Percentiles rank a stretch among this genome's conserved stretches.
These are phyloP conservation scores for Trichoderma harzianum DNA, from an alignment of 2,329 filamentous ascomycete species.

Conservation along the genomic window DNA sequence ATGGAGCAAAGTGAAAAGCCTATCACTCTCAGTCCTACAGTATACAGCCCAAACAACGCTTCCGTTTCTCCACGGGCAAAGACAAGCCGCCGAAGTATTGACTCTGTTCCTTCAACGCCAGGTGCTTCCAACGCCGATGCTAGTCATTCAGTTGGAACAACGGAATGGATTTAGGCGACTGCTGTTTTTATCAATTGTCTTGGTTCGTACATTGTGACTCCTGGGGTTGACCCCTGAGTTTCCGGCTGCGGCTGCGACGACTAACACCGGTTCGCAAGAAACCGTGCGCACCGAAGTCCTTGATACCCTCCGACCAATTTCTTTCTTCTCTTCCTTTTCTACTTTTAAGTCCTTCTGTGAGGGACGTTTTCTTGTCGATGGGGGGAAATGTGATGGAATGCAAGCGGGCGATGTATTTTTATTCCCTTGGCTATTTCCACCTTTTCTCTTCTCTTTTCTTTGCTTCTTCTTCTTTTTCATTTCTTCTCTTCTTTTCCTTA, in stretches of 20 bases:
- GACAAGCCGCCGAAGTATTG: background rate
- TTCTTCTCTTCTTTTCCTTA: background rate
- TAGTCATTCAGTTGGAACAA: conserved; percentile 6
- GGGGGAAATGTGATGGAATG: background rate
- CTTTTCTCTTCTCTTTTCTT: background rate
- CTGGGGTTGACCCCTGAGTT: background rate
- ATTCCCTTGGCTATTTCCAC: background rate
- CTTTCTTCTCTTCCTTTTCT: background rate
- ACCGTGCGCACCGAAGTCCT: background rate
- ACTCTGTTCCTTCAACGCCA: background rate
- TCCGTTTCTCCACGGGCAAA: background rate
- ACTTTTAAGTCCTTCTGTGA: background rate
- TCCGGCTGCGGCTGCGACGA: background rate
- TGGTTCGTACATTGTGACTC: background rate
- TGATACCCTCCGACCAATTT: background rate
- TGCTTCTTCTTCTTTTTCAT: background rate
- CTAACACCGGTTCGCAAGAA: background rate
- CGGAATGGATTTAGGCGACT: conserved; percentile 21
- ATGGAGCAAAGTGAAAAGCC: conserved; percentile 21
- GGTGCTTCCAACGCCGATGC: background rate
- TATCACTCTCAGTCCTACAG: conserved; percentile 47
- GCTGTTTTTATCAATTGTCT: background rate
- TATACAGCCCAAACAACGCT: conserved; percentile 43
- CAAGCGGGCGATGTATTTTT: background rate
- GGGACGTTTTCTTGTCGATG: background rate